Conservation (phyloP, 768 basidiomycete species). For the Tulasnella sp. region DNA sequence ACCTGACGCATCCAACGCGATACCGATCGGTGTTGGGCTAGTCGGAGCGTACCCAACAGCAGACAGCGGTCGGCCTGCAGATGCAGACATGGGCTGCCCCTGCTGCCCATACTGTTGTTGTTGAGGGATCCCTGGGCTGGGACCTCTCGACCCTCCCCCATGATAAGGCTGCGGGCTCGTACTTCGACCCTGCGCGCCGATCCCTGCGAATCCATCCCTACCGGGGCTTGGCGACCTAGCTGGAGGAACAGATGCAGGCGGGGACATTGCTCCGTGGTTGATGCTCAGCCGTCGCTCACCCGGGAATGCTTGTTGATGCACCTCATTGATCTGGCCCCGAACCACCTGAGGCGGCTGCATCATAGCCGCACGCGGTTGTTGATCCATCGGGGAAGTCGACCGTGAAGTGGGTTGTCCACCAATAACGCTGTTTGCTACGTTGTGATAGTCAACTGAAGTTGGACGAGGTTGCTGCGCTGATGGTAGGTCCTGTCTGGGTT, state of each 20-base stretch:
- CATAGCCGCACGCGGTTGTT: slow-evolving; percentile 60
- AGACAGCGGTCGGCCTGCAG: slow-evolving; percentile 25
- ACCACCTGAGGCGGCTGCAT: slow-evolving; percentile 49
- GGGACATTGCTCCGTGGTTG: slow-evolving; percentile 28
- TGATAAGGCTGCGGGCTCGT: slow-evolving; percentile 32
- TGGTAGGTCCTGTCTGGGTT: neutral
- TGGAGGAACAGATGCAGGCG: slow-evolving; percentile 24
- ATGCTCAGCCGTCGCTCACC: slow-evolving; percentile 45
- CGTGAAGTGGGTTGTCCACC: slow-evolving; percentile 67
- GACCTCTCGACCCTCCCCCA: slow-evolving; percentile 35
- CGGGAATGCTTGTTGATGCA: slow-evolving; percentile 79
- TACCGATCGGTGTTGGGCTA: slow-evolving; percentile 65
- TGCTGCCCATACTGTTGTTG: slow-evolving; percentile 22
- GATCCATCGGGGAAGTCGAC: slow-evolving; percentile 48
- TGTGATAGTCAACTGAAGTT: slow-evolving; percentile 50
- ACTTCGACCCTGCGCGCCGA: slow-evolving; percentile 58
- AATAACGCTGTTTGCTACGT: slow-evolving; percentile 68
- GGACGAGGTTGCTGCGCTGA: slow-evolving; percentile 19
- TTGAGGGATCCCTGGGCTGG: slow-evolving; percentile 38
- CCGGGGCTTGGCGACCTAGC: slow-evolving; percentile 22
- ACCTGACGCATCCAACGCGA: slow-evolving; percentile 69
- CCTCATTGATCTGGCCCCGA: slow-evolving; percentile 47
- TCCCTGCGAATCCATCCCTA: slow-evolving; percentile 59
- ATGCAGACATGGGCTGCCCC: slow-evolving; percentile 20
- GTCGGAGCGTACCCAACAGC: slow-evolving; percentile 28